phyloP scores from a whole-genome alignment of 2,329 filamentous ascomycete genomes.

The Neopestalotiopsis rosae region DNA sequence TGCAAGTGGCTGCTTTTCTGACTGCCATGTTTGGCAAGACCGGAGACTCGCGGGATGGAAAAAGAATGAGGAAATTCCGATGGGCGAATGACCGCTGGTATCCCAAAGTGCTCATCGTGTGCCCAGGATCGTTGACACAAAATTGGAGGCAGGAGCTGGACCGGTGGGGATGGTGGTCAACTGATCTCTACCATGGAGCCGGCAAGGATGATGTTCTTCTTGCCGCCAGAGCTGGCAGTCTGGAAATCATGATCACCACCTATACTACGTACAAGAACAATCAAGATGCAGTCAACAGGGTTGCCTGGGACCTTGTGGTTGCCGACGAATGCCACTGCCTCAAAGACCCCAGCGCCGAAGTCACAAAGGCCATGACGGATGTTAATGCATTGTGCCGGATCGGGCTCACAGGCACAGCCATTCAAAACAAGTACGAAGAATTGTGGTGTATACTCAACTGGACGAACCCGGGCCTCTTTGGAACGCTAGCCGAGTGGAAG shows the following conservation, averaged over 20 bases:
- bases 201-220: slow-evolving; percentile 72
- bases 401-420: slow-evolving; percentile 91
- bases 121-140: slow-evolving; percentile 83
- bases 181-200: slow-evolving; percentile 79
- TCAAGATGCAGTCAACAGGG: slow-evolving; percentile 74
- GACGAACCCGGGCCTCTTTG: slow-evolving; percentile 83
- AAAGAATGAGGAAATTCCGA: slow-evolving; percentile 86
- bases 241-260: slow-evolving; percentile 94
- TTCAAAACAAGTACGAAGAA: slow-evolving; percentile 98
- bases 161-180: slow-evolving; percentile 96
- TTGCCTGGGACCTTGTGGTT: slow-evolving; percentile 92
- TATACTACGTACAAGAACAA: slow-evolving; percentile 89
- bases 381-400: slow-evolving; percentile 92
- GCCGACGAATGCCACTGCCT: slow-evolving; percentile 93
- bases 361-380: slow-evolving; percentile 85
- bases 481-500: slow-evolving; percentile 75
- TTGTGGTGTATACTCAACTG: slow-evolving; percentile 96
- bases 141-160: slow-evolving; percentile 91
- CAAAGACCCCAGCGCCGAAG: slow-evolving; percentile 79
- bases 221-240: slow-evolving; percentile 74
- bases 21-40: slow-evolving; percentile 94
- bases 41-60: slow-evolving; percentile 82
- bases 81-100: slow-evolving; percentile 74
- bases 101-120: slow-evolving; percentile 82
- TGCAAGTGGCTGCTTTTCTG: slow-evolving; percentile 93